phyloP scores from a whole-genome alignment of 2,329 filamentous ascomycete genomes.

The Cladorrhinum sp. region DNA sequence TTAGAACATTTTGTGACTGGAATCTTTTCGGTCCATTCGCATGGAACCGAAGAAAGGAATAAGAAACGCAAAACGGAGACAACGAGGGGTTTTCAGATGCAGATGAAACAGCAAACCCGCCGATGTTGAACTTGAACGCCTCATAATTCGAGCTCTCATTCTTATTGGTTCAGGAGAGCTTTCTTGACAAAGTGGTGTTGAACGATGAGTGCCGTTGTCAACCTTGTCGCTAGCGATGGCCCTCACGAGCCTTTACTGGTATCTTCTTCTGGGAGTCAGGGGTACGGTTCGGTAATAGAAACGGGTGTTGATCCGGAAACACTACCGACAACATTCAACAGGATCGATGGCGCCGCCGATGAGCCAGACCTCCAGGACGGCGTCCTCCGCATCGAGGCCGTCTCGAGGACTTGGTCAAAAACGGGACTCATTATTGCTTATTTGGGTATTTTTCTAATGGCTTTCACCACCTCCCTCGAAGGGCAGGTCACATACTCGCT shows the following conservation, averaged over 20 bases:
- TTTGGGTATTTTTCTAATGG: slow-evolving; percentile 51
- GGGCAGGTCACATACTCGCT: slow-evolving; percentile 60
- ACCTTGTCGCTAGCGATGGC: background rate
- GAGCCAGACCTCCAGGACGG: slow-evolving; percentile 40
- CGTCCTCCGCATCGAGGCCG: slow-evolving; percentile 34
- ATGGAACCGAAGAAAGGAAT: background rate
- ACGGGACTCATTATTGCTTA: slow-evolving; percentile 33
- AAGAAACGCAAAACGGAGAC: background rate
- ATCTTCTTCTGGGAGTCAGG: background rate
- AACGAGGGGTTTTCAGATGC: background rate
- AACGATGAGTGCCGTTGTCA: background rate
- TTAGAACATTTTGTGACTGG: background rate
- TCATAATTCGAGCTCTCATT: background rate
- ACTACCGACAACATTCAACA: background rate
- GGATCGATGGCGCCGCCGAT: background rate
- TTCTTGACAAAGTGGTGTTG: background rate
- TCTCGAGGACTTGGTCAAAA: slow-evolving; percentile 33
- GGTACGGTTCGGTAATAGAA: background rate
- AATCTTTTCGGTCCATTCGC: background rate
- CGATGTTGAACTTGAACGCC: background rate
- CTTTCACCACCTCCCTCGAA: slow-evolving; percentile 65
- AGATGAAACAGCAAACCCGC: background rate
- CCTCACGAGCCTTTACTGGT: background rate
- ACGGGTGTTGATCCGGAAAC: background rate
- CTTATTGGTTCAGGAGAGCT: background rate